Conservation (phyloP, 148 eudicot species). For the Arbutus unedo region DNA sequence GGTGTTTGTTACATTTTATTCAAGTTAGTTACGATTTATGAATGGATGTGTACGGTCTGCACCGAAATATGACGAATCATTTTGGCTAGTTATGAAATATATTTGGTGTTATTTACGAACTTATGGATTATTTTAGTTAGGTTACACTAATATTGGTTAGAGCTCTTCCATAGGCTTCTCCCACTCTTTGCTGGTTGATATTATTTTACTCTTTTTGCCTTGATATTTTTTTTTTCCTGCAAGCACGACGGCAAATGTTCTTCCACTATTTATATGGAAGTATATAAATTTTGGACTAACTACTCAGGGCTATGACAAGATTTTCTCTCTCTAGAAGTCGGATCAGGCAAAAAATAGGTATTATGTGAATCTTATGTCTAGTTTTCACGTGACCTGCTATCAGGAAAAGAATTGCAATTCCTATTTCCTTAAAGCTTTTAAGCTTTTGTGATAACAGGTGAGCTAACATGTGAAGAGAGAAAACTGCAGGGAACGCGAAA, state of each 20-base stretch:
- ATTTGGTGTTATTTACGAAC: no score
- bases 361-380: background rate
- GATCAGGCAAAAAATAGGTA: background rate
- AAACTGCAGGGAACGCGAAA: background rate
- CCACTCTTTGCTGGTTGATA: no score
- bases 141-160: no score
- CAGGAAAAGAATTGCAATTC: background rate
- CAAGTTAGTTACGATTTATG: no score
- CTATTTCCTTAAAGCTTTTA: background rate
- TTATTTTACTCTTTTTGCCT: background rate
- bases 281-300: background rate
- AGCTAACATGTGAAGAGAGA: slow-evolving; percentile 1
- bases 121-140: no score
- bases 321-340: background rate
- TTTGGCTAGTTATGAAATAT: no score
- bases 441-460: background rate
- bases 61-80: no score
- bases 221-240: background rate
- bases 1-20: no score
- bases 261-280: background rate
- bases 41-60: no score
- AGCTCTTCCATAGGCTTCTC: no score
- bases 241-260: background rate
- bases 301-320: background rate
- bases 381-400: background rate